Evolutionary conservation across 768 basidiomycete genomes (phyloP).

Genomic region (Pleurotus tuoliensis): DNA sequence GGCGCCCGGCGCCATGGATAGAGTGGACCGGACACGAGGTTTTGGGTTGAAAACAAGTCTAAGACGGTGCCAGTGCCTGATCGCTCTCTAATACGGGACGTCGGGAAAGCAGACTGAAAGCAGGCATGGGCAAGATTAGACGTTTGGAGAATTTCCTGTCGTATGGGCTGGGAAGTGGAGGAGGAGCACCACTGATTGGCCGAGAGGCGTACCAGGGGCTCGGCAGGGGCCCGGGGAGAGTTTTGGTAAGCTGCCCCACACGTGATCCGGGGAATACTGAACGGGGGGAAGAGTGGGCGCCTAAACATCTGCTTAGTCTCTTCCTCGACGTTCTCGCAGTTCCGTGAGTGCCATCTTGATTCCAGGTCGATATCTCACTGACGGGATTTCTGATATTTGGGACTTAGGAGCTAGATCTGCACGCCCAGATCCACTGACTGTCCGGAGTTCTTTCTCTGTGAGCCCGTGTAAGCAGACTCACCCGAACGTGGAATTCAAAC

Average conservation of each 20-base stretch:
- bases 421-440: background rate
- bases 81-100: constrained; percentile 1
- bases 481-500: constrained; percentile 10
- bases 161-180: background rate
- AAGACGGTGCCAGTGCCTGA: constrained; percentile 6
- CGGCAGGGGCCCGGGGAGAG: background rate
- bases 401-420: constrained; percentile 2
- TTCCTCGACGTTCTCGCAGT: background rate
- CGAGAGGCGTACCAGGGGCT: background rate
- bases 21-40: constrained; percentile 1
- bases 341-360: background rate
- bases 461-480: constrained; percentile 5
- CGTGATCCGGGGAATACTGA: background rate
- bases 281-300: no score
- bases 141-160: constrained; percentile 6
- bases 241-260: background rate
- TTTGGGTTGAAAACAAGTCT: constrained; percentile 2
- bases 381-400: background rate
- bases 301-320: background rate
- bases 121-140: constrained; percentile 6
- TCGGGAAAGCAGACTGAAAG: background rate
- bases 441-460: background rate
- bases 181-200: background rate
- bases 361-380: background rate
- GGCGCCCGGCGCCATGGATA: background rate